Base-by-base conservation (phyloP, 495 filamentous ascomycete species). In the Gamarada debralockiae region DNA sequence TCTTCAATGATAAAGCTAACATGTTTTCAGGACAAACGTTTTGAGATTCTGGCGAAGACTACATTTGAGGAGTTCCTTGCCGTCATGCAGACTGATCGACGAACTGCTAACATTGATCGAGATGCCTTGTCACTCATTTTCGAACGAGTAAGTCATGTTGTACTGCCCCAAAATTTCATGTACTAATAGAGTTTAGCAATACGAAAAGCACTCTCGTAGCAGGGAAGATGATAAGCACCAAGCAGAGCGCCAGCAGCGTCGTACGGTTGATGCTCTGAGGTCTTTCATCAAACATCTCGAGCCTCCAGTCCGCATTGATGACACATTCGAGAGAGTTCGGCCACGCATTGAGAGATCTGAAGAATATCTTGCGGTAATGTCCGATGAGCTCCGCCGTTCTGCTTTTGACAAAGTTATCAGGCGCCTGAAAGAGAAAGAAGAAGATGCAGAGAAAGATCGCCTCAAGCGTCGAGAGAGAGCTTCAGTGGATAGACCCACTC, bases 361-460 rank as follows among this genome's bases (percentile, higher is more conserved):
- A 12, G 93, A 97, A 64, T 99, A 86, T 70, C 80, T 84, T 52
- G 86, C 84, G 17, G 74, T 97, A 22, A 77, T 87, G 46, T 80
- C 85, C 9, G 93, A 97, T 20, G 89, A 95, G 24, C 73, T 86
- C 31, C 87, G 92, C 42, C 81, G 83, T 23, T 74, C 79, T 50
- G 95, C 90, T 10, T 97, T 96, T 64, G 95, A 97, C 24, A 99
- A 97, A 69, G 78, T 90, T 59, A 83, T 97, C 52, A 86, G 90
- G 34, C 90, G 93, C 47, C 70, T 96, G 4, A 87, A 85, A 60
- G 93, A 97, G 63, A 90, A 92, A 65, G 89, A 95, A 44, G 92
- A 96, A 46, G 90, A 95, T 52, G 65, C 68, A 2, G 92, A 95
- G 47, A 84, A 78, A 47, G 88, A 92, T 18, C 84, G 86, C 47